These are phyloP conservation scores for Nicotiana otophora DNA, from an alignment of 257 asterid genomes.

Conservation along the genomic window DNA sequence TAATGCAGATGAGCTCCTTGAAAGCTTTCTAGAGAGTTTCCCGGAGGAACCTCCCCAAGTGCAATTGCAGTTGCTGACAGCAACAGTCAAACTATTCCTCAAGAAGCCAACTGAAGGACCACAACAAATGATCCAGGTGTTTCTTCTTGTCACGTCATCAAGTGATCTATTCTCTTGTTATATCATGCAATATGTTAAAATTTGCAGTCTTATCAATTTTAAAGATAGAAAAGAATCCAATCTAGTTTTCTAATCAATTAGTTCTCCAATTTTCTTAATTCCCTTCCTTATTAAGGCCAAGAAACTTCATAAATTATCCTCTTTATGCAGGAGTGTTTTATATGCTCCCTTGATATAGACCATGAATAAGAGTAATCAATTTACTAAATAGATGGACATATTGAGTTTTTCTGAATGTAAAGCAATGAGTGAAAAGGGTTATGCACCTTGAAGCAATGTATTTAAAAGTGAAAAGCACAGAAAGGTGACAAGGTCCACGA, in stretches of 20 bases:
- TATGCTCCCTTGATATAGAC: not conserved
- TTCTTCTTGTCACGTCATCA: constrained; percentile 3
- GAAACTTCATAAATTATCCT: not conserved
- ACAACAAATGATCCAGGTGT: constrained; percentile 98
- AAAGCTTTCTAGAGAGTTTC: constrained; percentile 93
- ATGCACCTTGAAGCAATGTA: not conserved
- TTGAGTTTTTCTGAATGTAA: not conserved
- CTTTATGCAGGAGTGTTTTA: not conserved
- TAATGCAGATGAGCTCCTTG: constrained; percentile 99
- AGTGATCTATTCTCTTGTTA: not conserved
- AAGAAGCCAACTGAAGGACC: constrained; percentile 99
- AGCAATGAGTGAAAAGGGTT: not conserved
- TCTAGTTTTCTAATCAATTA: not conserved
- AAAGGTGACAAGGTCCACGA: not conserved
- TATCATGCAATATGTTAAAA: not conserved
- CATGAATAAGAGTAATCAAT: not conserved
- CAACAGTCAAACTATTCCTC: constrained; percentile 96
- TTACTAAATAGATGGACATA: not conserved
- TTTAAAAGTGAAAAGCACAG: not conserved
- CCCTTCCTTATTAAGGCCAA: not conserved
- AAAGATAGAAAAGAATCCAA: not conserved
- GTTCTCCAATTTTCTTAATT: not conserved
- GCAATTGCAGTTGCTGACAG: constrained; percentile 93
- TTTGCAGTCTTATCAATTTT: not conserved
- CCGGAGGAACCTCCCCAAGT: constrained; percentile 99